phyloP scores from a whole-genome alignment of 331 rosid species.

The Rhamnella rubrinervis region DNA sequence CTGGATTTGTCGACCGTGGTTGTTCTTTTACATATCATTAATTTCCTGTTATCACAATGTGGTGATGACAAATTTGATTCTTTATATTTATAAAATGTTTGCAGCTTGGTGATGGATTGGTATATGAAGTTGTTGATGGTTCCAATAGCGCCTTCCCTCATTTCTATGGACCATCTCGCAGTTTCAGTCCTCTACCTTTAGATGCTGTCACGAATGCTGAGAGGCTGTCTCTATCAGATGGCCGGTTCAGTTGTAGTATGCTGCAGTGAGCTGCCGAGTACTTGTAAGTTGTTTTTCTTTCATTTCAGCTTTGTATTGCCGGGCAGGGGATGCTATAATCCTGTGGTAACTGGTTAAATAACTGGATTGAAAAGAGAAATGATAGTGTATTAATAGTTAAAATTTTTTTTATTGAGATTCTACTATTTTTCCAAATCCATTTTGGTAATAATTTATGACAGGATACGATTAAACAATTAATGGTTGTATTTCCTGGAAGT shows the following conservation, averaged over 20 bases:
- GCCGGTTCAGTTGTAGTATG: conserved; percentile 40
- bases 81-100: conserved; percentile 1
- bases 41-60: neutral
- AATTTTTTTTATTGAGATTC: too few relatives aligned
- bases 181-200: conserved; percentile 64
- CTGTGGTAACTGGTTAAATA: too few relatives aligned
- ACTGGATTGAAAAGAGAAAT: too few relatives aligned
- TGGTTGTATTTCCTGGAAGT: too few relatives aligned
- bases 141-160: conserved; percentile 74
- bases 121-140: conserved; percentile 71
- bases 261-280: conserved; percentile 17
- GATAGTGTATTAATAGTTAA: too few relatives aligned
- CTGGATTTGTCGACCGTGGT: conserved; percentile 2
- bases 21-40: neutral
- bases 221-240: conserved; percentile 54
- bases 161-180: conserved; percentile 83
- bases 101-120: conserved; percentile 88
- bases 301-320: neutral
- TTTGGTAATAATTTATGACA: too few relatives aligned
- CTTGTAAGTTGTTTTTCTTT: conserved; percentile 2
- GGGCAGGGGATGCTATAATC: neutral
- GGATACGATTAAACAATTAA: too few relatives aligned
- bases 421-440: too few relatives aligned
- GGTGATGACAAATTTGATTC: neutral
- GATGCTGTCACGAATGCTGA: conserved; percentile 66